Evolutionary conservation across 2,329 filamentous ascomycete species (phyloP).

Genomic region (Endoconidiophora laricicola): DNA sequence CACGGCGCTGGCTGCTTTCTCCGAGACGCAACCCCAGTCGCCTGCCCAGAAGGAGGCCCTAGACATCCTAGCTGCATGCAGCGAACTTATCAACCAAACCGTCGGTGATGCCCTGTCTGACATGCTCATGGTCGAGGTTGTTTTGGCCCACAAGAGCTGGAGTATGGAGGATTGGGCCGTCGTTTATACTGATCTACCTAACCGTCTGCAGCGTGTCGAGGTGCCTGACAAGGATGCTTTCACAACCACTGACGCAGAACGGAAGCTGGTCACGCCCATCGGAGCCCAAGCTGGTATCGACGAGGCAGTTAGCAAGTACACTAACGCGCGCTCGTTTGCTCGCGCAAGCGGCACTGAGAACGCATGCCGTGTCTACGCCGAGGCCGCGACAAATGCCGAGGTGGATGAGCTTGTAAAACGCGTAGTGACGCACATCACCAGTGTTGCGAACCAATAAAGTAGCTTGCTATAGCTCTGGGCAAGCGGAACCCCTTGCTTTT

Average conservation of each 20-base stretch:
- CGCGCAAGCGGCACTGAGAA: constrained; percentile 92
- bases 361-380: constrained; percentile 87
- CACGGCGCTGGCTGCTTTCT: constrained; percentile 63
- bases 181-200: constrained; percentile 87
- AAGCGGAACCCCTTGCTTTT: too few species aligned
- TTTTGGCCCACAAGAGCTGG: constrained; percentile 91
- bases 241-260: constrained; percentile 81
- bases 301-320: constrained; percentile 74
- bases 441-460: constrained; percentile 9
- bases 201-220: constrained; percentile 84
- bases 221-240: constrained; percentile 80
- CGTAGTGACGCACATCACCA: constrained; percentile 52
- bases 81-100: constrained; percentile 93
- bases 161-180: constrained; percentile 76
- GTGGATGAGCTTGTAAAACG: constrained; percentile 80
- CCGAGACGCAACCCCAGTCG: constrained; percentile 65
- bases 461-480: too few species aligned
- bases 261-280: constrained; percentile 61
- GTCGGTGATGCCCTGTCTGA: constrained; percentile 93
- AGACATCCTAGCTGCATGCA: constrained; percentile 65
- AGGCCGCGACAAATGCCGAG: constrained; percentile 76
- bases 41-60: constrained; percentile 83
- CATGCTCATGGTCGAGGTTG: constrained; percentile 88
- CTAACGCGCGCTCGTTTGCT: constrained; percentile 76
- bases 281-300: constrained; percentile 80